A percentile compares a stretch with the other conserved stretches of the same genome.
Conservation (phyloP, 192 early-diverging fungal species). For the Coemansia sp. region DNA sequence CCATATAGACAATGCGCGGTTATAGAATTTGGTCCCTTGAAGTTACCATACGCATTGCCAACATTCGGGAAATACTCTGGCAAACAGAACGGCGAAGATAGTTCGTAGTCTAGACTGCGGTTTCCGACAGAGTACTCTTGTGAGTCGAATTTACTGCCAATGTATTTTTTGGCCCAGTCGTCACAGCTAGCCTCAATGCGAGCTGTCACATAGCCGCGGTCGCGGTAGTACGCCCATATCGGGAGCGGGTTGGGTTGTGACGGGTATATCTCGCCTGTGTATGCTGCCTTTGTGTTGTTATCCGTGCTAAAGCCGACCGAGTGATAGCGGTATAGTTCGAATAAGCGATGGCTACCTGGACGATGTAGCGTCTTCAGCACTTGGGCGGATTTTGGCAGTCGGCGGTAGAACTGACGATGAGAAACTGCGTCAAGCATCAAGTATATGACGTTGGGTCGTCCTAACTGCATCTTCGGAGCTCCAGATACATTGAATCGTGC, state of each 20-base stretch:
- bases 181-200: slow-evolving; percentile 59
- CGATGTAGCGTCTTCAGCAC: slow-evolving; percentile 38
- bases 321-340: slow-evolving; percentile 61
- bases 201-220: slow-evolving; percentile 61
- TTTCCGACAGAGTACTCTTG: slow-evolving; percentile 41
- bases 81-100: slow-evolving; percentile 61
- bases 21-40: slow-evolving; percentile 50
- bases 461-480: background rate
- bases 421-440: slow-evolving; percentile 62
- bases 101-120: slow-evolving; percentile 59
- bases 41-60: slow-evolving; percentile 62
- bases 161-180: slow-evolving; percentile 60
- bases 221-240: slow-evolving; percentile 63
- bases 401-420: slow-evolving; percentile 60
- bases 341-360: slow-evolving; percentile 31
- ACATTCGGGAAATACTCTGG: slow-evolving; percentile 57
- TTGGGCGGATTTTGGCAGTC: slow-evolving; percentile 53
- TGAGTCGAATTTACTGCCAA: slow-evolving; percentile 16
- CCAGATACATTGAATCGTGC: slow-evolving; percentile 1
- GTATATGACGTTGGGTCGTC: slow-evolving; percentile 60
- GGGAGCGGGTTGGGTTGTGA: slow-evolving; percentile 44
- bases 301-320: slow-evolving; percentile 60
- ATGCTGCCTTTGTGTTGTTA: slow-evolving; percentile 60
- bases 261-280: slow-evolving; percentile 46
- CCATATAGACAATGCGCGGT: slow-evolving; percentile 49